Percentiles rank a stretch among this genome's conserved stretches.
phyloP scores from a whole-genome alignment of 148 eudicot genomes.

The Camellia granthamiana region DNA sequence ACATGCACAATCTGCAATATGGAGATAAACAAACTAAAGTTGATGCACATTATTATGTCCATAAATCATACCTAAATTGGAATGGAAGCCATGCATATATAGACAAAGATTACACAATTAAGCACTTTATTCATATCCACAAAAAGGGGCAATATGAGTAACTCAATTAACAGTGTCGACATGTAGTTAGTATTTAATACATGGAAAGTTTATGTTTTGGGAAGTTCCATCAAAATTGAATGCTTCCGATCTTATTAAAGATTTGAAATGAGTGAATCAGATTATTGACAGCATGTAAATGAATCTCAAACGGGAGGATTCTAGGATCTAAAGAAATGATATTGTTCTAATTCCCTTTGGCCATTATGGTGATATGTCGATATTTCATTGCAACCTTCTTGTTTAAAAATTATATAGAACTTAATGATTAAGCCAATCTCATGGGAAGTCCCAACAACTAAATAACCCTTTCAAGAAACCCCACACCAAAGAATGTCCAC shows the following conservation, averaged over 20 bases:
- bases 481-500: neutral
- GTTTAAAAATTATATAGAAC: too few species aligned
- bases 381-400: neutral
- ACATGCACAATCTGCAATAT: slow-evolving; percentile 61
- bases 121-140: neutral
- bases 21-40: neutral
- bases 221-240: neutral
- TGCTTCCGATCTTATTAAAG: neutral
- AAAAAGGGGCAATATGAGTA: neutral
- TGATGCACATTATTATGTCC: neutral
- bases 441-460: neutral
- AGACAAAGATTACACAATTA: neutral
- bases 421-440: neutral
- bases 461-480: neutral
- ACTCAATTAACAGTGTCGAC: neutral
- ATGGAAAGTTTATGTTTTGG: neutral
- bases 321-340: neutral
- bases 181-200: too few species aligned
- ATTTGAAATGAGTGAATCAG: neutral
- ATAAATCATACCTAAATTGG: neutral
- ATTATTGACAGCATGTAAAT: neutral
- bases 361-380: neutral
- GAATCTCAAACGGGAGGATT: neutral
- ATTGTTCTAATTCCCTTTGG: neutral
- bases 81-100: too few species aligned